Conservation (phyloP, 1,139 yeast species). For the Torulaspora globosa region DNA sequence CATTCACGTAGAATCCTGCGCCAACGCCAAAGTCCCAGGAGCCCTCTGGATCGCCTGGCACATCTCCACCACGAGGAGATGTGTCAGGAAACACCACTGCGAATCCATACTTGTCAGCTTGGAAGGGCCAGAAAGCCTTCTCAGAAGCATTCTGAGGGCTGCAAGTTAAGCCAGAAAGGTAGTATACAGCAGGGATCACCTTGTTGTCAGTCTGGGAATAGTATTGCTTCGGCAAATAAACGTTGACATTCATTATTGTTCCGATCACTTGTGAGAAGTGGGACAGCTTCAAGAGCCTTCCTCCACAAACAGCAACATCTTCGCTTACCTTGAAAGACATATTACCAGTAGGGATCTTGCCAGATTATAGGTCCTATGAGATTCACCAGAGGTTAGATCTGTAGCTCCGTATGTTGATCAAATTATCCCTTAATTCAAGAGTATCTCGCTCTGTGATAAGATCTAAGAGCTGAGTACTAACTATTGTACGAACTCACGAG, state of each 20-base stretch:
- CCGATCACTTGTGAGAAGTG: slow-evolving; percentile 67
- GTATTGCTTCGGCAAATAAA: slow-evolving; percentile 66
- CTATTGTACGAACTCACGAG: no score
- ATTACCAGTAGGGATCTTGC: neutral
- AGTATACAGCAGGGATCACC: slow-evolving; percentile 67
- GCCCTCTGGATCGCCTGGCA: slow-evolving; percentile 82
- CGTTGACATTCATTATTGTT: slow-evolving; percentile 77
- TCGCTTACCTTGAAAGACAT: slow-evolving; percentile 55
- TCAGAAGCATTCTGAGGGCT: slow-evolving; percentile 94
- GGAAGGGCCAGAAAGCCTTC: slow-evolving; percentile 82
- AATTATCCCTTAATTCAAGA: neutral
- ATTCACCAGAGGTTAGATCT: neutral
- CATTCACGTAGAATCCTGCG: slow-evolving; percentile 91
- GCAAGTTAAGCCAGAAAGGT: slow-evolving; percentile 87
- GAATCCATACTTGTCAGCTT: slow-evolving; percentile 77
- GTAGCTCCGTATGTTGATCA: neutral
- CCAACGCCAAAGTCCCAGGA: slow-evolving; percentile 94
- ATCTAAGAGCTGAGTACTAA: neutral
- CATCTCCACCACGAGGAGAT: slow-evolving; percentile 89
- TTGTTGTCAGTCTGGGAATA: slow-evolving; percentile 25
- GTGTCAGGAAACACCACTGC: slow-evolving; percentile 94
- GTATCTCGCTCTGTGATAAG: neutral
- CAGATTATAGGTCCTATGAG: neutral
- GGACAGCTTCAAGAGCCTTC: slow-evolving; percentile 66
- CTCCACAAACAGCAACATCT: slow-evolving; percentile 67